Conservation (phyloP, 768 basidiomycete species). For the Tephrocybe sp. region DNA sequence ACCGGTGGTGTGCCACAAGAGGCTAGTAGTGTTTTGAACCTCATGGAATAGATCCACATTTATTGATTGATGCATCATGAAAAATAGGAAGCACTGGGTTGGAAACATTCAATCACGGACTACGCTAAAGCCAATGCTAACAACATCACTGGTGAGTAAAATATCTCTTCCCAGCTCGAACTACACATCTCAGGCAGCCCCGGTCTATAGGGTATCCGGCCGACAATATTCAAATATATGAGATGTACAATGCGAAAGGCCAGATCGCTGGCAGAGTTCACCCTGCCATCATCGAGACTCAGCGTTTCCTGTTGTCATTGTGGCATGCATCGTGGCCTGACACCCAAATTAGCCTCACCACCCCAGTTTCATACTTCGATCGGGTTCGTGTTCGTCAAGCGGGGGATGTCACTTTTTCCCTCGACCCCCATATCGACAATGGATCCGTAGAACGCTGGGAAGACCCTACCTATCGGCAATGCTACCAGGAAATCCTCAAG, state of each 20-base stretch:
- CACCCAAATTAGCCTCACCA: constrained; percentile 39
- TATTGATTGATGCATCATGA: not conserved
- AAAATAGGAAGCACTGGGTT: constrained; percentile 51
- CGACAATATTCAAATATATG: constrained; percentile 68
- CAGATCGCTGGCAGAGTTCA: constrained; percentile 73
- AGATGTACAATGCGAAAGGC: constrained; percentile 65
- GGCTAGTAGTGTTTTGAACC: too few species aligned
- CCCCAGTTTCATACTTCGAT: constrained; percentile 76
- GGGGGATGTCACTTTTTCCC: constrained; percentile 63
- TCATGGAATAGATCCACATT: not conserved
- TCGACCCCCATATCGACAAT: constrained; percentile 60
- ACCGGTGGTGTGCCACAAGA: constrained; percentile 54
- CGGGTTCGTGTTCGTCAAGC: constrained; percentile 70
- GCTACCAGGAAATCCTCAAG: constrained; percentile 42
- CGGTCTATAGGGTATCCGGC: constrained; percentile 57
- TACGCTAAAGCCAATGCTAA: constrained; percentile 50
- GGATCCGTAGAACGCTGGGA: constrained; percentile 59
- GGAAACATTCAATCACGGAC: constrained; percentile 53
- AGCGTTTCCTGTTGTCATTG: constrained; percentile 53
- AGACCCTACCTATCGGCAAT: constrained; percentile 38
- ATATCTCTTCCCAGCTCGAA: too few species aligned
- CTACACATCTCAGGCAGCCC: too few species aligned
- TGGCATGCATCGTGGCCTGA: constrained; percentile 51
- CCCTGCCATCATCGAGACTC: constrained; percentile 52
- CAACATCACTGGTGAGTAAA: constrained; percentile 43